Evolutionary conservation across 2,329 filamentous ascomycete genomes (phyloP), one percentile per base, ranked within the genome.

Genomic region (Macrophomina pseudophaseolina): DNA sequence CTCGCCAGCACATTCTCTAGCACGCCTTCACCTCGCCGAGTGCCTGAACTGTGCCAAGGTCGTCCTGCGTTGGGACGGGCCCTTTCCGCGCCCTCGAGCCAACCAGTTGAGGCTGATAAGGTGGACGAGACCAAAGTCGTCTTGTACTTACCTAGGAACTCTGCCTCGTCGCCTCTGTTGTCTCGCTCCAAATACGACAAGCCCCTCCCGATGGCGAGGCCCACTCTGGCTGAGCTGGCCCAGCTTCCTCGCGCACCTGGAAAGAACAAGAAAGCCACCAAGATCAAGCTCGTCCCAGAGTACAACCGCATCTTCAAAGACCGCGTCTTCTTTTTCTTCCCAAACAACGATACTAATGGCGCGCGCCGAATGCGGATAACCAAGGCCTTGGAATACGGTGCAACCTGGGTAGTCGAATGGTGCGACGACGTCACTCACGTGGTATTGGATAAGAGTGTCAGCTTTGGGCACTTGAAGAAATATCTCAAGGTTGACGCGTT

Each of bases 291-390:
- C 14, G 70, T 70, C 3, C 72, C 77, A 4, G 76, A 77, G 64
- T 52, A 66, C 3, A 75, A 72, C 52, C 77, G 78, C 46, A 63
- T 80, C 23, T 69, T 80, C 40, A 73, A 72, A 23, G 63, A 44
- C 46, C 38, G 66, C 35, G 66, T 68, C 12, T 68, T 68, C 38
- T 68, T 60, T 40, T 97, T 95, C 75, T 87, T 97, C 5, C 94
- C 93, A 0, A 91, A 95, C 70, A 87, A 93, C 69, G 90, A 94
- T 69, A 85, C 91, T 54, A 87, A 89, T 38, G 85, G 86, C 11
- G 82, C 86, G 7, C 86, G 94, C 46, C 87, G 86, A 65, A 78
- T 89, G 67, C 88, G 91, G 4, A 97, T 97, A 63, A 85, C 85
- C 35, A 93, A 90, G 75, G 89, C 63, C 0, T 12, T 65, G 62